Base-by-base conservation (phyloP, 1,284 basidiomycete genomes). In the Pseudozyma sp. region DNA sequence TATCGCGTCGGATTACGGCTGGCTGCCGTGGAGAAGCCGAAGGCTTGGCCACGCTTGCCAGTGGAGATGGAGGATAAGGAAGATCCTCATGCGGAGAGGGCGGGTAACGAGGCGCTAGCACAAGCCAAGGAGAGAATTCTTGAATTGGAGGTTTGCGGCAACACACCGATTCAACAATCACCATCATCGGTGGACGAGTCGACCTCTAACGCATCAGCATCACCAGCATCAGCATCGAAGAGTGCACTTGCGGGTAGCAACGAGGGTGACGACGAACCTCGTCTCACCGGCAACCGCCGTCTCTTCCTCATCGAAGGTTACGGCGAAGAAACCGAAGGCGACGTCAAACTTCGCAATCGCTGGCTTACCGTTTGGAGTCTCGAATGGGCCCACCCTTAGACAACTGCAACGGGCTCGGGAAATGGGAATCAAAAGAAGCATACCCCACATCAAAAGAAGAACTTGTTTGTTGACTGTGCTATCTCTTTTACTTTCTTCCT, bases 121-220 rank as follows among this genome's bases (percentile, higher is more conserved):
- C 19, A 58, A 8, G 66, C 74, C 0, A 40, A 31, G 0, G 61
- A 79, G 34, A 54, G 72, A 19, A 64, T 82, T 11, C 47, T 78
- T 19, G 82, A 83, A 52, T 50, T 78, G 31, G 61, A 81, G 50
- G 73, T 78, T 21, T 73, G 72, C 48, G 76, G 76, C 10, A 76
- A 76, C 36, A 76, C 65, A 4, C 68, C 73, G n/a, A 50, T 65
- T 35, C 60, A 67, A 43, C 48, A 44, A 35, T 31, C 4, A 18
- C n/a, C 9, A 13, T 38, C 14, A 10, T 10, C 43, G 35, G 18
- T n/a, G 8, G 5, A n/a, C 35, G 48, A 13, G 44, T 50, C 16
- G 47, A 43, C 6, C 25, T 31, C 25, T 31, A 31, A 31, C 3
- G 6, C 6, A 3, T 31, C 25, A 18, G 35, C 9, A 13, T 38